Evolutionary conservation across 2,329 filamentous ascomycete genomes (phyloP), one percentile per base, ranked within the genome.

Genomic region (Aspergillus phoenicis): DNA sequence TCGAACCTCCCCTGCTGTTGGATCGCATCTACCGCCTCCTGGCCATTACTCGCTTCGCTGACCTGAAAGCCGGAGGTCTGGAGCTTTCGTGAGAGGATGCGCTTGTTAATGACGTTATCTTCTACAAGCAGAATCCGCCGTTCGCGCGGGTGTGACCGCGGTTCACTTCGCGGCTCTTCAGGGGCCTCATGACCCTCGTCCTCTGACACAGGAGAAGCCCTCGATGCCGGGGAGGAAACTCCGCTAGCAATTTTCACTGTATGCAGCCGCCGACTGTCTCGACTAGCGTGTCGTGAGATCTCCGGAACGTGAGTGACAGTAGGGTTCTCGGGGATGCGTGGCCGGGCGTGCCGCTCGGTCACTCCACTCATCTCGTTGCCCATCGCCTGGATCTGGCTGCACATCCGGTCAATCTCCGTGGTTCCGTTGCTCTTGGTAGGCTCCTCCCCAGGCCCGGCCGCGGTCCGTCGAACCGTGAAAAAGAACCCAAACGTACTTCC

Each of bases 401-500:
- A 64, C 3, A 71, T 22, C 8, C 64, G n/a, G 13, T 68, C 66
- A 2, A 72, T 62, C 6, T 49, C 45, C 5, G 57, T 20, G 3
- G 54, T 64, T 0, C 13, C 17, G 2, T 56, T 11, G 1, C 55
- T 3, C 0, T 22, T 15, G 1, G 8, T 48, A 8, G 59, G 36
- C 1, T 52, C 58, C 6, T 59, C 45, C 8, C 57, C 53, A 4
- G 30, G n/a, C 15, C 51, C 20, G 6, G 61, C 55, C 3, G 49
- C 33, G n/a, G 60, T 58, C 30, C 67, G 62, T 10, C 71, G 69
- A 10, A 83, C 83, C 43, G 80, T 82, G 68, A 86, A 80, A 64
- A 85, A 86, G 68, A 87, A 86, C 1, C 82, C 83, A 66, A 87
- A 87, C 0, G 83, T 85, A 65, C 83, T 85, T 15, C 84, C 84